These are phyloP conservation scores for Exophiala dermatitidis DNA, from an alignment of 2,329 filamentous ascomycete genomes.

Conservation along the genomic window DNA sequence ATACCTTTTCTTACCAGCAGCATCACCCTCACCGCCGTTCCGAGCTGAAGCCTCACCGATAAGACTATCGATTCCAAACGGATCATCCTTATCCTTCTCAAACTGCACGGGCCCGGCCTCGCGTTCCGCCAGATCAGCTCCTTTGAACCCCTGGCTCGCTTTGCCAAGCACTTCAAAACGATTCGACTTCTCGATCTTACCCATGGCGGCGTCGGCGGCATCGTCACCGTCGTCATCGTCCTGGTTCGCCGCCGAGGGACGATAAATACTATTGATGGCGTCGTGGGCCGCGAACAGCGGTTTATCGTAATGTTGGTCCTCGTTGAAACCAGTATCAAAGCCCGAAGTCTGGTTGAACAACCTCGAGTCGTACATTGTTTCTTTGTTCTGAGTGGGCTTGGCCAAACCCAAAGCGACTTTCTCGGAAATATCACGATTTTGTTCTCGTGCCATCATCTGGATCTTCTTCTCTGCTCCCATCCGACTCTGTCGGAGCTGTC, in stretches of 20 bases:
- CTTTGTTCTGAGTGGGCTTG: constrained; percentile 84
- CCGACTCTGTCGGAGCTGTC: constrained; percentile 82
- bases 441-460: constrained; percentile 88
- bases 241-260: constrained; percentile 62
- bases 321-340: constrained; percentile 88
- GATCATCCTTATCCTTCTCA: constrained; percentile 78
- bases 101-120: constrained; percentile 94
- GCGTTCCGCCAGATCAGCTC: constrained; percentile 63
- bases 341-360: constrained; percentile 92
- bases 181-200: constrained; percentile 75
- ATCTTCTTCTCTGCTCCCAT: constrained; percentile 92
- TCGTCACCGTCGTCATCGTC: constrained; percentile 62
- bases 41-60: constrained; percentile 59
- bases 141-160: constrained; percentile 79
- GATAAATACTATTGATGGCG: constrained; percentile 88
- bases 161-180: constrained; percentile 84
- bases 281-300: constrained; percentile 94
- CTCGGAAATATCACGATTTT: constrained; percentile 93
- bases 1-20: constrained; percentile 63
- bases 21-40: constrained; percentile 43
- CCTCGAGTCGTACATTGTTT: constrained; percentile 94
- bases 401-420: constrained; percentile 91
- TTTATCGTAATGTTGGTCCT: constrained; percentile 96
- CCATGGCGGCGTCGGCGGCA: constrained; percentile 73
- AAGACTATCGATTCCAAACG: constrained; percentile 92